Conservation (phyloP, 139 green algal species). For the Chlorella sp. region DNA sequence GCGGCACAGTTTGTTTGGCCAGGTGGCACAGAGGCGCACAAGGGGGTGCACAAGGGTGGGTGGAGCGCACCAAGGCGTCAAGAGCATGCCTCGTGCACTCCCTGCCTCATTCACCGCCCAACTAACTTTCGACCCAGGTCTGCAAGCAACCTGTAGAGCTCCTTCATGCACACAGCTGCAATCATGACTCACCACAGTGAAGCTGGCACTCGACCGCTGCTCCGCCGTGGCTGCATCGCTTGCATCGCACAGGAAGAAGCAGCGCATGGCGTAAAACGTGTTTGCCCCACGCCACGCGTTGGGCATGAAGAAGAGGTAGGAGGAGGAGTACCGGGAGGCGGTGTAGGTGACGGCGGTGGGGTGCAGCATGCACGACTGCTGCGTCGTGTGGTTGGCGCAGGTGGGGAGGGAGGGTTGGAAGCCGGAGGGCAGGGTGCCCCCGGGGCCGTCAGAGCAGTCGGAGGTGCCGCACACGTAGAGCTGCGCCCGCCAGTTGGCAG, state of each 20-base stretch:
- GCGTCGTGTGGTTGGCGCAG: not conserved
- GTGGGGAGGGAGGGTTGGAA: not conserved
- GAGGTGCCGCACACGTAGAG: slow-evolving; percentile 8
- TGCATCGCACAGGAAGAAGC: slow-evolving; percentile 2
- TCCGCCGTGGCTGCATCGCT: not conserved
- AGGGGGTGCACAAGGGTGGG: too few relatives aligned
- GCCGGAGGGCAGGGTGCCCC: not conserved
- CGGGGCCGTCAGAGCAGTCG: not conserved
- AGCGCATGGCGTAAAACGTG: slow-evolving; percentile 11
- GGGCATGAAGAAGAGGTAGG: not conserved
- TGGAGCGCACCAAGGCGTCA: too few relatives aligned
- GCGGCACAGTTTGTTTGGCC: not conserved
- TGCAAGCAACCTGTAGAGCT: not conserved
- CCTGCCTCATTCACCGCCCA: too few relatives aligned
- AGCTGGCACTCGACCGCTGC: not conserved
- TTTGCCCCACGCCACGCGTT: not conserved
- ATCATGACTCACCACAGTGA: slow-evolving; percentile 20
- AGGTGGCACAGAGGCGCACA: too few relatives aligned
- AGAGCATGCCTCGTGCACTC: too few relatives aligned
- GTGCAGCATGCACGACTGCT: not conserved
- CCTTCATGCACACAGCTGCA: too few relatives aligned
- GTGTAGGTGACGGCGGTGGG: not conserved
- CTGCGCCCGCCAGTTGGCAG: not conserved
- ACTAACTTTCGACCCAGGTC: too few relatives aligned
- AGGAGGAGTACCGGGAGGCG: not conserved